Evolutionary conservation across 179 eudicot species (phyloP), one percentile per base, ranked within the genome.

Genomic region (Vitellaria paradoxa): DNA sequence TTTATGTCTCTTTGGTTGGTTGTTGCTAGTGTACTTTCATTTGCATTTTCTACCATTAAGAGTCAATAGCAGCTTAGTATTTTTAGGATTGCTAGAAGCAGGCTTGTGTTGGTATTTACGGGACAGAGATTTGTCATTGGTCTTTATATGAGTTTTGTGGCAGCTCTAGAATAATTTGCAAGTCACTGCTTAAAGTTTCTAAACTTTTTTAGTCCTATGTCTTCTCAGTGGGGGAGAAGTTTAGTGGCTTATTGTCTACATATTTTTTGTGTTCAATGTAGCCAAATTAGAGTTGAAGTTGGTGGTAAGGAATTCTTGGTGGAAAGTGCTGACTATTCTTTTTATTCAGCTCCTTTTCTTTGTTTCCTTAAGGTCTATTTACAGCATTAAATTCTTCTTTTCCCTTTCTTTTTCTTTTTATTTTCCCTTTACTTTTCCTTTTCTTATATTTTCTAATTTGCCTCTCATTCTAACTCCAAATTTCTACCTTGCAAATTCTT

Each of bases 111-210:
- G 20, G 62, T 6, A 57, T 20, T 17, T 57, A 7, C 5, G 14
- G 65, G 37, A 2, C 13, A 30, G 21, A 23, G 65, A 62, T 62
- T 62, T 62, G 65, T 62, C 3, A 62, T 62, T 20, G 65, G 65
- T 62, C 37, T 57, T 57, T n/a, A 53, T 53, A 10, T 17, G 21
- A 21, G 30, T 4, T 62, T 12, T 62, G 21, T 21, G 2, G 13
- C 21, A 62, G 14, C 23, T 62, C 65, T 20, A 23, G 13, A 62
- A 62, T 21, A 62, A 62, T 62, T 62, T 62, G 12, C 37, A 21
- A 62, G 26, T 62, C 65, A 62, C 14, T 57, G 62, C 62, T 62
- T 62, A 24, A 21, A 62, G 65, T 62, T 62, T 62, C 30, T 62
- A 62, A 62, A 62, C 3, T 62, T 23, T 21, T 21, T 30, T 21